Evolutionary conservation across 176 grass and related monocot species (phyloP).

Genomic region (Pontederia crassipes): DNA sequence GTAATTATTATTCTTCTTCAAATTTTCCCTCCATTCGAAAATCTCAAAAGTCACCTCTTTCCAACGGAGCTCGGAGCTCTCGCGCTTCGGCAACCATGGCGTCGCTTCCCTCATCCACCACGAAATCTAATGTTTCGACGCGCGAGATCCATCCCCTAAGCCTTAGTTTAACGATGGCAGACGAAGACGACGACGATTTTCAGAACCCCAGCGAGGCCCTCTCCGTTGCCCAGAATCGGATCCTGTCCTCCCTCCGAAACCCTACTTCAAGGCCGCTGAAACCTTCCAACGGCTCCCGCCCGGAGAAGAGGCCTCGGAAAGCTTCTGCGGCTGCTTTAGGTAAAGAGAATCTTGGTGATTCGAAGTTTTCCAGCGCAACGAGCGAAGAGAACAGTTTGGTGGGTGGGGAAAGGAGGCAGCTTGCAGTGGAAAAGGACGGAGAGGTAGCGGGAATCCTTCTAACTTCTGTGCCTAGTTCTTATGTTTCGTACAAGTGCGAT

Average conservation of each 20-base stretch:
- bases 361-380: slow-evolving; percentile 6
- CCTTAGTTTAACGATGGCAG: slow-evolving; percentile 7
- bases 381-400: neutral
- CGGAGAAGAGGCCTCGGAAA: slow-evolving; percentile 32
- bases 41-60: neutral
- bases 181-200: slow-evolving; percentile 55
- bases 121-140: slow-evolving; percentile 7
- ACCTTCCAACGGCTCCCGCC: slow-evolving; percentile 25
- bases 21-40: slow-evolving; percentile 22
- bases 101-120: slow-evolving; percentile 22
- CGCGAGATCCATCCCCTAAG: neutral
- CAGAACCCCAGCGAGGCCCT: slow-evolving; percentile 27
- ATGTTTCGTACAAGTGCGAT: slow-evolving; percentile 4
- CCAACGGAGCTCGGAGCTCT: neutral
- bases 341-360: slow-evolving; percentile 35
- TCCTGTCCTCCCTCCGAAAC: slow-evolving; percentile 13
- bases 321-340: slow-evolving; percentile 14
- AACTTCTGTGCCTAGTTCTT: neutral
- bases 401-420: neutral
- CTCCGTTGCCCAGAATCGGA: slow-evolving; percentile 12
- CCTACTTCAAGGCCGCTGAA: slow-evolving; percentile 25
- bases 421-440: neutral
- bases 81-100: slow-evolving; percentile 19
- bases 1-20: neutral
- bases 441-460: neutral